These are phyloP conservation scores for Beauveria caledonica DNA, from an alignment of 2,329 filamentous ascomycete species.

Conservation along the genomic window DNA sequence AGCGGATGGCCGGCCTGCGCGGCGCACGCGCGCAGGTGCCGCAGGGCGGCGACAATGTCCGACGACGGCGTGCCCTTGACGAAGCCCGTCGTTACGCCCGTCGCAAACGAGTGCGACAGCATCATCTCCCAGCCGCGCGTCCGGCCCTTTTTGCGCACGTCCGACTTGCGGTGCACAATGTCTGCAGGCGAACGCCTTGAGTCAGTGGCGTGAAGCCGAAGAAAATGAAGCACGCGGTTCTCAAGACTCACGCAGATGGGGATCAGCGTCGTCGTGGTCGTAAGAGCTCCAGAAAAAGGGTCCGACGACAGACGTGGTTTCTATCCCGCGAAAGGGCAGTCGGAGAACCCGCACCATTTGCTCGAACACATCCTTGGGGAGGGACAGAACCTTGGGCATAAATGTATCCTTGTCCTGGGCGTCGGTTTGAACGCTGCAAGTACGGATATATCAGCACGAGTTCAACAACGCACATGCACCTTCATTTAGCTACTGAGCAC, in stretches of 20 bases:
- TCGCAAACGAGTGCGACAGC: slow-evolving; percentile 48
- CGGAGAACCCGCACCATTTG: slow-evolving; percentile 47
- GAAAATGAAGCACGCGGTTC: background rate
- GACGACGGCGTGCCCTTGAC: slow-evolving; percentile 53
- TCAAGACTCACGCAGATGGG: slow-evolving; percentile 44
- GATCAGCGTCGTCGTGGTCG: slow-evolving; percentile 48
- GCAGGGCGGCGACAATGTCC: slow-evolving; percentile 41
- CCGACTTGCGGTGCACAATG: slow-evolving; percentile 57
- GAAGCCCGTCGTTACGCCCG: slow-evolving; percentile 50
- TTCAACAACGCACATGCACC: background rate
- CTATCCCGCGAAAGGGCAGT: slow-evolving; percentile 49
- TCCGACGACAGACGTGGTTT: slow-evolving; percentile 50
- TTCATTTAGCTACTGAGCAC: slow-evolving; percentile 19
- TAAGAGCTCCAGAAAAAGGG: slow-evolving; percentile 55
- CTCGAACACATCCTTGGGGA: slow-evolving; percentile 42
- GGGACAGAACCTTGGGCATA: slow-evolving; percentile 43
- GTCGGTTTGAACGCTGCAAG: slow-evolving; percentile 44
- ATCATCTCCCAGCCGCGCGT: slow-evolving; percentile 59
- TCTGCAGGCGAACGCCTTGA: slow-evolving; percentile 26
- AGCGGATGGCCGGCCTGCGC: slow-evolving; percentile 48
- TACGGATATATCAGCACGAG: slow-evolving; percentile 1
- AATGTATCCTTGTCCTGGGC: slow-evolving; percentile 52
- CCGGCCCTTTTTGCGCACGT: slow-evolving; percentile 55
- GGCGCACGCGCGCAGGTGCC: slow-evolving; percentile 41
- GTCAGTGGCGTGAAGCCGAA: background rate